Percentiles rank a stretch among this genome's conserved stretches.
Evolutionary conservation across 805 yeast genomes (phyloP).

Genomic region (Candida peoriensis): DNA sequence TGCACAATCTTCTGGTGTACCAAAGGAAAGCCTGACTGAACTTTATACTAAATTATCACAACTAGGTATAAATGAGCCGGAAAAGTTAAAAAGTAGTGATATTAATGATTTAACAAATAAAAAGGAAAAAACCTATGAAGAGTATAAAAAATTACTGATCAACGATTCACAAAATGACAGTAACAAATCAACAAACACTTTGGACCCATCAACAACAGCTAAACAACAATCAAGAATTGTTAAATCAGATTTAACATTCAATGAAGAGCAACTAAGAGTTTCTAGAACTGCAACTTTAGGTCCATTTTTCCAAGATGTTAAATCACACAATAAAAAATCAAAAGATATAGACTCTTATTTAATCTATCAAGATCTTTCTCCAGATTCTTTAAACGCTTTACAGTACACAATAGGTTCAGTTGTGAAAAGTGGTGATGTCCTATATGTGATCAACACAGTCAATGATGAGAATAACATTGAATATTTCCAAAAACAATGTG

Average conservation of each 20-base stretch:
- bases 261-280: constrained; percentile 49
- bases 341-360: constrained; percentile 52
- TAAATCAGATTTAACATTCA: constrained; percentile 51
- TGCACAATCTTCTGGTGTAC: constrained; percentile 39
- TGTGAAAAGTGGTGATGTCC: constrained; percentile 73
- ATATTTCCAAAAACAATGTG: constrained; percentile 11
- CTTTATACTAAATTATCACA: constrained; percentile 29
- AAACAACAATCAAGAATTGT: constrained; percentile 50
- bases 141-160: constrained; percentile 17
- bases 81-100: constrained; percentile 19
- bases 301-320: constrained; percentile 37
- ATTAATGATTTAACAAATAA: constrained; percentile 17
- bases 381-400: constrained; percentile 77
- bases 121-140: constrained; percentile 15
- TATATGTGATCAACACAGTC: constrained; percentile 56
- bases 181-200: constrained; percentile 22
- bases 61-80: constrained; percentile 36
- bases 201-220: too few species aligned
- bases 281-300: constrained; percentile 68
- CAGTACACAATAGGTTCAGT: constrained; percentile 89
- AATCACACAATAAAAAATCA: constrained; percentile 9
- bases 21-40: constrained; percentile 25
- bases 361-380: constrained; percentile 76
- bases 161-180: constrained; percentile 11
- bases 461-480: constrained; percentile 36